Base-by-base conservation (phyloP, 768 basidiomycete species). In the Hericium alpestre region DNA sequence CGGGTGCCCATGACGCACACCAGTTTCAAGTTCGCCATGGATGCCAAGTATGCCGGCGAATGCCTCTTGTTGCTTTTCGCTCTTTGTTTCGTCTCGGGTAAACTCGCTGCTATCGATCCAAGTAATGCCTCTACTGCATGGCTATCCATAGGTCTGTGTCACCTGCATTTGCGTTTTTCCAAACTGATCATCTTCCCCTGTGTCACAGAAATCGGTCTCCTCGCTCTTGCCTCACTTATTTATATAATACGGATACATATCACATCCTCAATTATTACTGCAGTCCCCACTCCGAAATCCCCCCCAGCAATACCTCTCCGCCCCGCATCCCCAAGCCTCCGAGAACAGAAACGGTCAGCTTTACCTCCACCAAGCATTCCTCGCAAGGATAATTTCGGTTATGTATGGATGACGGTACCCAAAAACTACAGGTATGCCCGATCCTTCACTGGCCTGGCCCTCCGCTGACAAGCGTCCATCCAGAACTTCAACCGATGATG, bases 321-420 rank as follows among this genome's bases (percentile, higher is more conserved):
- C 23, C 49, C 49, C 11, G n/a, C 27, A 15, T 51, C 49, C 4
- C 32, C 54, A 46, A 79, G 66, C 65, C 70, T 56, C 53, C 78
- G 77, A 39, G 81, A 83, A 11, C 11, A 16, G 22, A 51, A 27
- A 27, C 62, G 61, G 48, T 79, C 70, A 65, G 80, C 78, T 49
- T 54, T 62, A 8, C 58, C 66, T 18, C 58, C 66, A n/a, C 47
- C 53, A 39, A 54, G 63, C 32, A 58, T 64, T 27, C 62, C 63
- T 53, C 72, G 71, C 58, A 81, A 77, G 70, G 71, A 73, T 22
- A 78, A 81, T 64, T 81, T 83, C 56, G 83, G 84, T 38, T 87
- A 83, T 65, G 78, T 92, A 23, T 93, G 89, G 89, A 92, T 93
- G 90, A 87, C 90, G 15, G 88, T 90, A 4, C 86, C 87, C 0